These are phyloP conservation scores for Penicillium palitans DNA, from an alignment of 2,329 filamentous ascomycete genomes.

Conservation along the genomic window DNA sequence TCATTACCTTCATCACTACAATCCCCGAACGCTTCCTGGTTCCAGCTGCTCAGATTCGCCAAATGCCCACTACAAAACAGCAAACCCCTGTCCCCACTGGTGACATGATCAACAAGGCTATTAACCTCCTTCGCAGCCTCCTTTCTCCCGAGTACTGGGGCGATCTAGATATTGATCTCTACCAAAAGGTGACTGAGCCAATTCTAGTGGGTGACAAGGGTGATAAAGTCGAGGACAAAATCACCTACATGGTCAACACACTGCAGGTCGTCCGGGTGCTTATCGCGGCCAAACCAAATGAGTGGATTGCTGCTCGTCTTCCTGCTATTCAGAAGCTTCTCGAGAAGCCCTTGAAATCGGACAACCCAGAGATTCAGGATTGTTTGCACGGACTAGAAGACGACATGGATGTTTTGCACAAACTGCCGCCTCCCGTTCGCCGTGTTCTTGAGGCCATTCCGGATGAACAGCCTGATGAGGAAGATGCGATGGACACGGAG, in stretches of 20 bases:
- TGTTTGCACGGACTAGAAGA: slow-evolving; percentile 76
- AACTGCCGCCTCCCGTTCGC: slow-evolving; percentile 73
- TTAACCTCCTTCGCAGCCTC: slow-evolving; percentile 78
- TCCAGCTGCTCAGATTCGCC: slow-evolving; percentile 67
- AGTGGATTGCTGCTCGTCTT: slow-evolving; percentile 84
- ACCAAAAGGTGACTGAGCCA: slow-evolving; percentile 84
- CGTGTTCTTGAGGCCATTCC: slow-evolving; percentile 88
- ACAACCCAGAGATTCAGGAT: slow-evolving; percentile 90
- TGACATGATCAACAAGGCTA: slow-evolving; percentile 82
- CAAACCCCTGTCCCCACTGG: slow-evolving; percentile 58
- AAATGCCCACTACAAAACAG: slow-evolving; percentile 50
- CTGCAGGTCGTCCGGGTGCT: slow-evolving; percentile 89
- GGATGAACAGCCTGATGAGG: slow-evolving; percentile 75
- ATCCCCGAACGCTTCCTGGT: slow-evolving; percentile 81
- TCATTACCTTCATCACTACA: slow-evolving; percentile 91
- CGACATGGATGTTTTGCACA: slow-evolving; percentile 66
- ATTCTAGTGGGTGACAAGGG: slow-evolving; percentile 82
- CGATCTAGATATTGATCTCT: slow-evolving; percentile 86
- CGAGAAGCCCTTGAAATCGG: slow-evolving; percentile 83
- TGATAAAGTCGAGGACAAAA: slow-evolving; percentile 76
- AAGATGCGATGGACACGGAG: slow-evolving; percentile 75
- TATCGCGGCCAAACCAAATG: slow-evolving; percentile 80
- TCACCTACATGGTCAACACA: slow-evolving; percentile 88
- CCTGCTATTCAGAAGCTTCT: slow-evolving; percentile 79
- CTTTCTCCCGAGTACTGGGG: slow-evolving; percentile 87